Evolutionary conservation across 2,329 filamentous ascomycete species (phyloP).

Genomic region (Colletotrichum caudatum): DNA sequence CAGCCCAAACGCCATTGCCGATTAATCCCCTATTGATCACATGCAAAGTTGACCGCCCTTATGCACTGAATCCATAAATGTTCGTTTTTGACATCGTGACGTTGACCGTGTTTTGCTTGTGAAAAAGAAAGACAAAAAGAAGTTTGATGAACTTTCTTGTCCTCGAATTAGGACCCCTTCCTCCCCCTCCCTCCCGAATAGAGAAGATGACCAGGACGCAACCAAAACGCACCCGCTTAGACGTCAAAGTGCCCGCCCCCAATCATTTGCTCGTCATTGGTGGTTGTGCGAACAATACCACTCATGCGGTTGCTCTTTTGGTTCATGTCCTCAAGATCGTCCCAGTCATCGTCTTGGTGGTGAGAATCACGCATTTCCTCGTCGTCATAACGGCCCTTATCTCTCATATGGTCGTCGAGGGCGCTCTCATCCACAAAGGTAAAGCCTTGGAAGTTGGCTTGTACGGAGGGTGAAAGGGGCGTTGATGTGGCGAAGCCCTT

Average conservation of each 20-base stretch:
- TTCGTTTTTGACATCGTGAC: constrained; percentile 42
- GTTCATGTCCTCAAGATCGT: constrained; percentile 68
- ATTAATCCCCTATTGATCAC: constrained; percentile 40
- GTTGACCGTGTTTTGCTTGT: constrained; percentile 28
- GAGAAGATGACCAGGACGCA: constrained; percentile 11
- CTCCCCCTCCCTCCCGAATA: neutral
- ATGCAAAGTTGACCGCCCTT: constrained; percentile 42
- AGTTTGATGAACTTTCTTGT: constrained; percentile 32
- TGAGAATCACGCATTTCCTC: constrained; percentile 72
- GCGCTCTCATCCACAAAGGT: constrained; percentile 99
- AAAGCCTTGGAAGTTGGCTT: constrained; percentile 98
- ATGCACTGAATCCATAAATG: constrained; percentile 42
- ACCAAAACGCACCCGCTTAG: constrained; percentile 54
- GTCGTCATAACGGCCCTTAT: constrained; percentile 60
- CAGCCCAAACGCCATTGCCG: constrained; percentile 42
- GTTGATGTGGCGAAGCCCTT: constrained; percentile 90
- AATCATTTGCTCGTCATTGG: constrained; percentile 73
- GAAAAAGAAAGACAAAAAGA: constrained; percentile 16
- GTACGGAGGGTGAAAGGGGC: constrained; percentile 92
- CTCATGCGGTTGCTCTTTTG: constrained; percentile 71
- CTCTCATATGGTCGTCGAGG: constrained; percentile 85
- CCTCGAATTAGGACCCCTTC: constrained; percentile 24
- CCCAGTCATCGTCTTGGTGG: constrained; percentile 66
- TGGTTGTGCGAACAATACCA: constrained; percentile 68
- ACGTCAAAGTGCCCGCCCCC: constrained; percentile 73